Conservation (phyloP, 495 filamentous ascomycete genomes). For the Penicillium samsonianum region DNA sequence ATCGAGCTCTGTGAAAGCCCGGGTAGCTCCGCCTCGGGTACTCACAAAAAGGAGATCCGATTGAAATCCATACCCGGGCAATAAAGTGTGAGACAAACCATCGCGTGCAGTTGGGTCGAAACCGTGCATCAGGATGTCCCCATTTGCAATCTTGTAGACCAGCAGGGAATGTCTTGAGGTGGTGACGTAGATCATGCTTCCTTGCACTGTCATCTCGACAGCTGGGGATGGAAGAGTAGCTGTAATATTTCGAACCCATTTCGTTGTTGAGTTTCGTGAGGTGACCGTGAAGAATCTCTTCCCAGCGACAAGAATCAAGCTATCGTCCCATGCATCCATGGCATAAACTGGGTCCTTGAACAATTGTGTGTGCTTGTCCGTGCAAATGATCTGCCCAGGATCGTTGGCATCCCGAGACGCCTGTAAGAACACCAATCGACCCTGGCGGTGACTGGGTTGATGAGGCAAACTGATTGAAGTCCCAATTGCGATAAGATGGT, state of each 20-base stretch:
- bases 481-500: conserved; percentile 51
- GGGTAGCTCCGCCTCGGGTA: conserved; percentile 39
- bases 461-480: conserved; percentile 33
- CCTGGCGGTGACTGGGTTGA: conserved; percentile 23
- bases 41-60: conserved; percentile 12
- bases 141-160: conserved; percentile 37
- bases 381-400: conserved; percentile 35
- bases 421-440: conserved; percentile 41
- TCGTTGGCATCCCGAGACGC: conserved; percentile 30
- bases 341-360: conserved; percentile 43
- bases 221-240: conserved; percentile 43
- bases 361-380: conserved; percentile 40
- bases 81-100: conserved; percentile 38
- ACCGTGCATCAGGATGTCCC: conserved; percentile 37
- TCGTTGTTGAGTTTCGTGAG: conserved; percentile 32
- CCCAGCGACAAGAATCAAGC: conserved; percentile 43
- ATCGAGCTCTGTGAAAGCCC: conserved; percentile 26
- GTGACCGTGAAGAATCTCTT: conserved; percentile 40
- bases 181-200: conserved; percentile 44
- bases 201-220: conserved; percentile 43
- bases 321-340: conserved; percentile 44
- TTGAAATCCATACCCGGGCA: not conserved
- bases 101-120: conserved; percentile 29
- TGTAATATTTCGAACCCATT: conserved; percentile 35
- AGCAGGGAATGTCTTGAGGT: conserved; percentile 45